These are phyloP conservation scores for Bimuria novae-zelandiae DNA, from an alignment of 2,329 filamentous ascomycete genomes.

Conservation along the genomic window DNA sequence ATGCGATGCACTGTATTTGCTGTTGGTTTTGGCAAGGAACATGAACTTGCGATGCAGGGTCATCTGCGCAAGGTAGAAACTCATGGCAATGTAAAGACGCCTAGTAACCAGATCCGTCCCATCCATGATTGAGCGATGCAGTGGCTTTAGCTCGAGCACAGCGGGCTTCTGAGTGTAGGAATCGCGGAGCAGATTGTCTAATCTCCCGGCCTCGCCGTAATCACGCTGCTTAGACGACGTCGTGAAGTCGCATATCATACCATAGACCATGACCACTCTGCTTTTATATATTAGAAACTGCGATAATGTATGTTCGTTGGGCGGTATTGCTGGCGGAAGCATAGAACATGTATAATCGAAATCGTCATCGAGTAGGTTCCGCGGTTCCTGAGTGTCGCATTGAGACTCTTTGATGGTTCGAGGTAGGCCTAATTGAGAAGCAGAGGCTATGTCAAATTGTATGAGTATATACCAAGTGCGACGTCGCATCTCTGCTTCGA, in stretches of 20 bases:
- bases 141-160: background rate
- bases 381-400: background rate
- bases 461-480: constrained; percentile 1
- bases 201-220: background rate
- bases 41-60: constrained; percentile 1
- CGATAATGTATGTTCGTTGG: background rate
- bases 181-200: background rate
- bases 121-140: background rate
- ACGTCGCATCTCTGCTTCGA: background rate
- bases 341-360: background rate
- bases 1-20: background rate
- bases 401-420: background rate
- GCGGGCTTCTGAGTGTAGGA: background rate
- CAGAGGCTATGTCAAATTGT: background rate
- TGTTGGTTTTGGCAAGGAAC: background rate
- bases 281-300: background rate
- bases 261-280: background rate
- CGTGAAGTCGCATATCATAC: constrained; percentile 1
- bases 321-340: background rate
- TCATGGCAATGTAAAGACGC: background rate
- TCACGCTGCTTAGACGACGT: background rate
- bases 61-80: constrained; percentile 1
- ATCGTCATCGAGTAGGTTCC: background rate
- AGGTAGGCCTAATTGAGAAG: background rate
- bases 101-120: background rate